Conservation (phyloP, 495 filamentous ascomycete species). For the Trypethelium eluteriae region DNA sequence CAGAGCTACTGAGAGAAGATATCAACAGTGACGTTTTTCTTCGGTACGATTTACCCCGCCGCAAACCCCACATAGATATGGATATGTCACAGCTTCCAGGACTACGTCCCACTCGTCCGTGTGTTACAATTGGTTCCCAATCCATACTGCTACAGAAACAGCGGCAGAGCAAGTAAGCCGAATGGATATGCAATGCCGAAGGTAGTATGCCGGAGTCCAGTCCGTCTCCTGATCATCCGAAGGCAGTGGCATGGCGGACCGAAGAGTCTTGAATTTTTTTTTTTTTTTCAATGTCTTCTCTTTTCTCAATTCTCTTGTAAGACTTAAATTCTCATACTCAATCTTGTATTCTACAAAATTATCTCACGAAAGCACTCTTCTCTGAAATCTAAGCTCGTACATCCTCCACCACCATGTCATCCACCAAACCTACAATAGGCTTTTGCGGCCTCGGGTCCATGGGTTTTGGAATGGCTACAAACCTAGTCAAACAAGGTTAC, state of each 20-base stretch:
- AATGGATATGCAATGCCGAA: neutral
- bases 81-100: neutral
- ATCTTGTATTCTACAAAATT: neutral
- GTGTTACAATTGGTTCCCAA: neutral
- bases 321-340: neutral
- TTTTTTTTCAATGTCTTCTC: neutral
- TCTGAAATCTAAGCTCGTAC: neutral
- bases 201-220: neutral
- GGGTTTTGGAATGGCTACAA: slow-evolving; percentile 80
- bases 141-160: too few relatives aligned
- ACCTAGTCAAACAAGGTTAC: slow-evolving; percentile 63
- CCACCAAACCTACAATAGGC: slow-evolving; percentile 45
- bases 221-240: neutral
- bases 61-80: neutral
- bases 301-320: neutral
- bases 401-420: slow-evolving; percentile 15
- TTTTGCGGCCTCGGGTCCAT: slow-evolving; percentile 84
- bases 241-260: neutral
- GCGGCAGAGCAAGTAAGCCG: neutral
- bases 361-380: neutral
- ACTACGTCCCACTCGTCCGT: neutral
- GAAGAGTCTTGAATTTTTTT: neutral
- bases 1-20: neutral
- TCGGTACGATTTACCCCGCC: slow-evolving; percentile 6
- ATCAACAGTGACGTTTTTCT: neutral